Conservation (phyloP, 2,329 filamentous ascomycete species). For the Cercospora zeina region DNA sequence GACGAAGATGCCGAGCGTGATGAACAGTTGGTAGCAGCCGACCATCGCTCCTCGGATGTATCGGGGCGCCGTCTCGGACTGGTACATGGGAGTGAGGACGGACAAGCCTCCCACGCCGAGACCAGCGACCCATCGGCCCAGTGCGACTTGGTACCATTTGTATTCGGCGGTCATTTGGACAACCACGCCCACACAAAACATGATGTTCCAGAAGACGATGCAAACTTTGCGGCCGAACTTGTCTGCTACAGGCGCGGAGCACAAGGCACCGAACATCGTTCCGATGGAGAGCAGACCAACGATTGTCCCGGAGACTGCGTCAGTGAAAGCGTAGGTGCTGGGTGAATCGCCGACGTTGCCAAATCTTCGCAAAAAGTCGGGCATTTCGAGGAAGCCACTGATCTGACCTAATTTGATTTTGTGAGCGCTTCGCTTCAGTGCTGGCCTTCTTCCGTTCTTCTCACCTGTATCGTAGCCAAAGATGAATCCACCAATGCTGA, state of each 20-base stretch:
- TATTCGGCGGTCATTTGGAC: slow-evolving; percentile 62
- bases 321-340: slow-evolving; percentile 49
- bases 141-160: slow-evolving; percentile 64
- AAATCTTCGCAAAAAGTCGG: slow-evolving; percentile 58
- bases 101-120: slow-evolving; percentile 65
- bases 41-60: slow-evolving; percentile 65
- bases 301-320: slow-evolving; percentile 63
- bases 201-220: slow-evolving; percentile 63
- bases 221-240: slow-evolving; percentile 61
- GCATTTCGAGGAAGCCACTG: slow-evolving; percentile 63
- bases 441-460: neutral
- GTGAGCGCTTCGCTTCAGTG: neutral
- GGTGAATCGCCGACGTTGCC: slow-evolving; percentile 38
- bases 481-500: slow-evolving; percentile 43
- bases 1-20: slow-evolving; percentile 65
- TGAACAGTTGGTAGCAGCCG: slow-evolving; percentile 66
- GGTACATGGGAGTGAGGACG: slow-evolving; percentile 68
- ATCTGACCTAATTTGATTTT: slow-evolving; percentile 59
- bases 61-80: slow-evolving; percentile 65
- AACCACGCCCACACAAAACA: slow-evolving; percentile 64
- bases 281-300: slow-evolving; percentile 63
- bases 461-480: slow-evolving; percentile 43
- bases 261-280: slow-evolving; percentile 59
- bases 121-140: slow-evolving; percentile 66
- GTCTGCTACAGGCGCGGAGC: slow-evolving; percentile 63